Base-by-base conservation (phyloP, 1,284 basidiomycete genomes). In the Uromyces viciae-fabae region DNA sequence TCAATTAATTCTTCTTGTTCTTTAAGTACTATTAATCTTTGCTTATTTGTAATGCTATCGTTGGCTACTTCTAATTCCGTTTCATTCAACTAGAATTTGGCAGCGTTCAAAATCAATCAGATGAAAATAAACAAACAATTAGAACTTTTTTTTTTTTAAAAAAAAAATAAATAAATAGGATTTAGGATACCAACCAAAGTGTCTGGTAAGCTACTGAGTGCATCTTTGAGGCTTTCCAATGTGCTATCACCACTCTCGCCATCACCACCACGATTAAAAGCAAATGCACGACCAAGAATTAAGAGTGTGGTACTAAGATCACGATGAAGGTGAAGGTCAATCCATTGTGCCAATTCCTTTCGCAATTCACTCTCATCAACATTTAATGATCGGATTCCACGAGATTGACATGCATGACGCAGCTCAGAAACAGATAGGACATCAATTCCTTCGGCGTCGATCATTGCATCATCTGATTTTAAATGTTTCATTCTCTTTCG, bases 1-100 rank as follows among this genome's bases (percentile, higher is more conserved):
- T 98, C 95, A 85, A 99, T 99, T 82, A 99, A 92, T 87, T 99
- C 96, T 86, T 99, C 94, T 87, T 99, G 96, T 86, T 99, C 94
- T 85, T 97, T 93, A 86, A 99, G 88, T 9, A 99, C 96, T 84
- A 98, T 96, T 81, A 99, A 90, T 87, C 96, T 95, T 88, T 98
- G 94, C 89, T 98, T 97, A 90, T 98, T 98, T 84, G 91, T 94
- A 19, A 95, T 93, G 76, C 93, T 92, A 74, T 97, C 94, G 80
- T 92, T 93, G 84, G 94, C 94, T 62, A 98, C 95, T 87, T 95
- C 93, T 69, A 99, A 90, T 87, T 98, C 96, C 33, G 96, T 94
- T 89, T 99, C 96, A 86, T 93, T 98, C 74, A 99, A 89, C 93
- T 95, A 82, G 33, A 2, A 54, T 25, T 3, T 52, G n/a, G n/a